A percentile compares a stretch with the other conserved stretches of the same genome.
Conservation (phyloP, 352 stramenopile species). For the Phytopythium mirpurense region DNA sequence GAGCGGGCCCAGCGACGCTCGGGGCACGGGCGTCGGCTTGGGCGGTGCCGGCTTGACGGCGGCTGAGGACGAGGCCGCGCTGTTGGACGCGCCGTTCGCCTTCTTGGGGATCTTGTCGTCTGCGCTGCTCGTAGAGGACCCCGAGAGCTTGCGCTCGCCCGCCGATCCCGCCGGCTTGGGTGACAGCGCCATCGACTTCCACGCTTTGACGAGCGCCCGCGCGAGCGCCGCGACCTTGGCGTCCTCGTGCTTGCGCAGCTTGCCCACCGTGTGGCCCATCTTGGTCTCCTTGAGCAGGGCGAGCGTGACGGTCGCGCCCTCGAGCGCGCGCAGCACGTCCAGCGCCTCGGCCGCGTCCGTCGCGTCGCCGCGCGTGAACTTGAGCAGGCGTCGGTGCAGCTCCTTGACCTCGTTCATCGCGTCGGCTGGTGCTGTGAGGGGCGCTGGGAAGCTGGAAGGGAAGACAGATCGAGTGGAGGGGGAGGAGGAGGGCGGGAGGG, state of each 20-base stretch:
- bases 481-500: no score
- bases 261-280: conserved; percentile 79
- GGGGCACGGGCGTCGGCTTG: conserved; percentile 12
- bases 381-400: conserved; percentile 63
- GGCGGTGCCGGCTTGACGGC: conserved; percentile 19
- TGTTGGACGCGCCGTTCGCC: conserved; percentile 3
- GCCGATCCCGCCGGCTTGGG: conserved; percentile 20
- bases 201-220: conserved; percentile 79
- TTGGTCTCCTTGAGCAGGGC: conserved; percentile 81
- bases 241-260: conserved; percentile 86
- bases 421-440: no score
- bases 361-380: conserved; percentile 62
- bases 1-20: conserved; percentile 28
- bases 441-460: no score
- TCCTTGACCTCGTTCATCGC: conserved; percentile 64
- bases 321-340: conserved; percentile 57
- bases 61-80: conserved; percentile 18
- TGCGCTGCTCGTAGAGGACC: conserved; percentile 5
- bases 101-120: conserved; percentile 19
- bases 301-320: conserved; percentile 55
- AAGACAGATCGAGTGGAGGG: no score
- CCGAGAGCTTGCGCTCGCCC: conserved; percentile 24
- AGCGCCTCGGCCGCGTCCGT: conserved; percentile 53
- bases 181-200: conserved; percentile 82
- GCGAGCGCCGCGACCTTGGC: conserved; percentile 72